phyloP scores from a whole-genome alignment of 352 stramenopile genomes.

The Globisporangium irregulare region DNA sequence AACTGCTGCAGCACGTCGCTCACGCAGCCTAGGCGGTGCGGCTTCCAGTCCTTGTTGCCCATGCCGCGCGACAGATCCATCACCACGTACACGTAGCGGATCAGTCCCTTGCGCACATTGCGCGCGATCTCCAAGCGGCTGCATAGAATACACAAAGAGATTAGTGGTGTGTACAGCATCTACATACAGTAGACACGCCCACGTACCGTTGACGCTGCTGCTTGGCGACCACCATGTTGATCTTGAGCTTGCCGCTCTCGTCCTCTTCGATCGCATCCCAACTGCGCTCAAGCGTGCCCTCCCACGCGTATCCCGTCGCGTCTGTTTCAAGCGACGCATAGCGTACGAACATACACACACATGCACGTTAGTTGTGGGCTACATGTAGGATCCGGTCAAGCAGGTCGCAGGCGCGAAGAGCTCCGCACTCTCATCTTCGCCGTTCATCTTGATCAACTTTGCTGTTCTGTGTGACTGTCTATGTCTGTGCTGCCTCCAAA shows the following conservation, averaged over 20 bases:
- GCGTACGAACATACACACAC: neutral
- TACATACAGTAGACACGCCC: neutral
- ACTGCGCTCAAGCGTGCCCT: conserved; percentile 79
- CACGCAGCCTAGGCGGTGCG: conserved; percentile 65
- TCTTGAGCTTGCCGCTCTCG: conserved; percentile 78
- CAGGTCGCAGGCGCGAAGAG: neutral
- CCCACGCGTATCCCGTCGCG: conserved; percentile 75
- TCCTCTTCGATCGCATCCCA: conserved; percentile 88
- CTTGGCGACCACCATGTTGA: conserved; percentile 55
- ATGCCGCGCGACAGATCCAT: conserved; percentile 86
- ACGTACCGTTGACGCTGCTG: conserved; percentile 62
- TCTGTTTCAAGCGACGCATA: neutral
- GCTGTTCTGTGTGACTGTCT: neutral
- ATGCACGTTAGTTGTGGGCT: neutral
- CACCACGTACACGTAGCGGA: conserved; percentile 84
- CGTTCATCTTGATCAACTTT: conserved; percentile 4
- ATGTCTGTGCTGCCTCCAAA: neutral
- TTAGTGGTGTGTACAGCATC: neutral
- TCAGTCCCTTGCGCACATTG: conserved; percentile 82
- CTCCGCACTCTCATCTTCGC: conserved; percentile 16
- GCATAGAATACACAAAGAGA: neutral
- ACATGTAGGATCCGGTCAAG: neutral
- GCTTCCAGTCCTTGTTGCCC: conserved; percentile 87
- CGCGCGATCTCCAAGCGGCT: conserved; percentile 79
- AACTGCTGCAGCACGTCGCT: conserved; percentile 81